Base-by-base conservation (phyloP, 805 yeast species). In the Yamadazyma ubonensis region DNA sequence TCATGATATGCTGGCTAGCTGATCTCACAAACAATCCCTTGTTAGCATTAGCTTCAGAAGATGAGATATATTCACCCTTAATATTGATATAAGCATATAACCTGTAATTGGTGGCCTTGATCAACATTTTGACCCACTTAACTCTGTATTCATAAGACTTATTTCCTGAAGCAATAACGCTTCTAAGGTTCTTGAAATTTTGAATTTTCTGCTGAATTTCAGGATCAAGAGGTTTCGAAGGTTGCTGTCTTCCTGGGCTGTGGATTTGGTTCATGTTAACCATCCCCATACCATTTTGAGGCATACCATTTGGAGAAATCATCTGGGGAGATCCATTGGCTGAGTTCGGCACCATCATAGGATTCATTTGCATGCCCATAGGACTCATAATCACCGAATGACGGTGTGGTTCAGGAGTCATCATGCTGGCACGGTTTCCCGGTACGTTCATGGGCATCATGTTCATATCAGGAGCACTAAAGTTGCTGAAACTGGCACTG, bases 71-170 rank as follows among this genome's bases (percentile, higher is more conserved):
- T 38, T 66, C 71, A 15, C 75, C 75, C 49, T 63, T 65, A 42
- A 70, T 66, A 50, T 65, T 68, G 39, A 70, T 59, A 44, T 63
- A 67, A n/a, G 66, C 55, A 45, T 62, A 68, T 14, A 70, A 53
- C 48, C 60, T 57, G 49, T 52, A 61, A 45, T 67, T 67, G 21
- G 65, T 59, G 10, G 74, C 71, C 12, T 51, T 46, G 15, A 70
- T 58, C 48, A 70, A 55, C 70, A 63, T 65, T 42, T 66, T 64
- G 36, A 65, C 60, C 75, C 75, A 70, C 43, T 63, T 56, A 36
- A 69, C 54, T 25, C 75, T 50, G 49, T 55, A 69, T 43, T 67
- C 73, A 25, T 57, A 52, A 1, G 72, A 53, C 49, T 70, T 70
- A 43, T 67, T 67, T 9, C 75, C 74, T 2, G 66, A 49, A 1